Conservation (phyloP, 139 green algal genomes). For the Haematococcus sp. region DNA sequence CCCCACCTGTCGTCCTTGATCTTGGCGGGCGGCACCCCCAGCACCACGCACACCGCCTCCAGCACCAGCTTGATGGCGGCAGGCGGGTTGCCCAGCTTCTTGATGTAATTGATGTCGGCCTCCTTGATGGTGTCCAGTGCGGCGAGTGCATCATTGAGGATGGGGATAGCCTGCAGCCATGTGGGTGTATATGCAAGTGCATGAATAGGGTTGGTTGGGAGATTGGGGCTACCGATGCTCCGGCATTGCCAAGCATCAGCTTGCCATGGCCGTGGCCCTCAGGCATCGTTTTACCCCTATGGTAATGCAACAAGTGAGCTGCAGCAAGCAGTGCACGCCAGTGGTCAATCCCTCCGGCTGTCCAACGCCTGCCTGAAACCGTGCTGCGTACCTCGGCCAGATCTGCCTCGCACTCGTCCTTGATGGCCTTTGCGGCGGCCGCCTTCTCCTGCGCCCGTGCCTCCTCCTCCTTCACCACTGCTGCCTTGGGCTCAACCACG, state of each 20-base stretch:
- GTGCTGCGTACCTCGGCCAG: constrained; percentile 50
- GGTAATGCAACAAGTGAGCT: no score
- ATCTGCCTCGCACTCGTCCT: constrained; percentile 79
- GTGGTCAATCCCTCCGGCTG: no score
- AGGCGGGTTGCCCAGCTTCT: constrained; percentile 74
- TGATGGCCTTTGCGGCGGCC: constrained; percentile 69
- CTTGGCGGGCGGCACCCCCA: constrained; percentile 73
- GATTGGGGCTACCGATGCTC: no score
- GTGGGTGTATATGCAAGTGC: neutral
- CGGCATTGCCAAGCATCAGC: no score
- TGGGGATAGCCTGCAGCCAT: constrained; percentile 69
- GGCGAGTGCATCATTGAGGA: constrained; percentile 71
- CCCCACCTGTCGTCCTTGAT: no score
- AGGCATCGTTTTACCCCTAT: no score
- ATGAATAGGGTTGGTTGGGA: neutral
- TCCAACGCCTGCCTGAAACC: no score
- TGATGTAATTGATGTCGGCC: constrained; percentile 71
- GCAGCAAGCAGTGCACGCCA: no score
- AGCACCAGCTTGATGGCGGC: constrained; percentile 74
- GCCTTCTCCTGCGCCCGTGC: constrained; percentile 60
- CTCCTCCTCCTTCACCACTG: constrained; percentile 50
- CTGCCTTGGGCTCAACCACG: constrained; percentile 60
- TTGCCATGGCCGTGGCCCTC: no score
- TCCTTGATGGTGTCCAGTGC: constrained; percentile 84
- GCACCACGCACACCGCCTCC: constrained; percentile 72